Conservation (phyloP, 768 basidiomycete genomes). For the Vararia minispora region DNA sequence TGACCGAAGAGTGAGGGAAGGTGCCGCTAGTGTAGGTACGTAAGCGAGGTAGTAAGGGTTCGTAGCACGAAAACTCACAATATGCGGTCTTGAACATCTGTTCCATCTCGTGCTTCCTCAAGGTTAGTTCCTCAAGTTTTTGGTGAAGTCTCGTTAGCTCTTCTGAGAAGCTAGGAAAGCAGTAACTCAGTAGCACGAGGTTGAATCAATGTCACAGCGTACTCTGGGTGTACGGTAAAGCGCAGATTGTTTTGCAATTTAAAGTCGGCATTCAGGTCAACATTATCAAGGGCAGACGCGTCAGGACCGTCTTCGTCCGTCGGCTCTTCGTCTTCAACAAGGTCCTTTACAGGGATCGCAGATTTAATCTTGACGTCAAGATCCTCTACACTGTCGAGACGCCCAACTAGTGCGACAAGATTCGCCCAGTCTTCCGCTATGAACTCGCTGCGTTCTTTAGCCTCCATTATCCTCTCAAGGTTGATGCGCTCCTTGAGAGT, state of each 20-base stretch:
- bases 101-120: too few relatives aligned
- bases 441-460: constrained; percentile 15
- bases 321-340: not conserved
- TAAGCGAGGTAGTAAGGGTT: too few relatives aligned
- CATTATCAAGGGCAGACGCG: too few relatives aligned
- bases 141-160: constrained; percentile 39
- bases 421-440: constrained; percentile 39
- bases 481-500: constrained; percentile 37
- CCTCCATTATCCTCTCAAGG: constrained; percentile 47
- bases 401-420: constrained; percentile 40
- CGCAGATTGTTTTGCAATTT: too few relatives aligned
- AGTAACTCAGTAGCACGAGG: not conserved
- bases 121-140: constrained; percentile 33
- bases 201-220: too few relatives aligned
- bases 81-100: too few relatives aligned
- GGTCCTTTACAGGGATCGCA: constrained; percentile 29
- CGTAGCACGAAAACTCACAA: too few relatives aligned
- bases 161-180: constrained; percentile 42
- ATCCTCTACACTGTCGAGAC: constrained; percentile 36
- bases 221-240: constrained; percentile 65
- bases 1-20: constrained; percentile 63
- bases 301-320: too few relatives aligned
- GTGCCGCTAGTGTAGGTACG: too few relatives aligned
- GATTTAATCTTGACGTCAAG: constrained; percentile 47
- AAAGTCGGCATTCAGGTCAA: too few relatives aligned